Percentiles rank a stretch among this genome's conserved stretches.
Evolutionary conservation across 2,329 filamentous ascomycete genomes (phyloP).

Genomic region (Monosporascus sp.): DNA sequence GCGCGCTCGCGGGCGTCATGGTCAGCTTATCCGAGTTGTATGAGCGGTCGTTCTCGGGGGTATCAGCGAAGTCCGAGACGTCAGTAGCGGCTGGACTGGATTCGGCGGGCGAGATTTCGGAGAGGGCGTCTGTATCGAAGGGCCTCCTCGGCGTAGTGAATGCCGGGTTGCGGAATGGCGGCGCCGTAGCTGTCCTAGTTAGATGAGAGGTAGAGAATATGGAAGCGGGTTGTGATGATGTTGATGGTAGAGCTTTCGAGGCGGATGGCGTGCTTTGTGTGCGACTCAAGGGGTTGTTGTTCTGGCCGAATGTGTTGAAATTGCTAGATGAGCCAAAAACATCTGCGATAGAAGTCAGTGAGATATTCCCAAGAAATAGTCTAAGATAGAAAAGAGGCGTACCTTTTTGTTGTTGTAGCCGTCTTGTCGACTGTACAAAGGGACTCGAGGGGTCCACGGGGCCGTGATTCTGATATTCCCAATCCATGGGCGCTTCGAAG

Average conservation of each 20-base stretch:
- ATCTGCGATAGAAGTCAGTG: conserved; percentile 21
- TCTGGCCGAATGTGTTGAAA: conserved; percentile 30
- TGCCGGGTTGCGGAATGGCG: conserved; percentile 57
- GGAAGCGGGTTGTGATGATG: conserved; percentile 29
- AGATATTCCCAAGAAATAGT: not conserved
- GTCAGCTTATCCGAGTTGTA: conserved; percentile 38
- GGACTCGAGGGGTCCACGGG: conserved; percentile 58
- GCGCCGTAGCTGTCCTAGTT: conserved; percentile 36
- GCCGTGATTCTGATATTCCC: conserved; percentile 55
- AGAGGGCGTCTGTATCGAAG: conserved; percentile 47
- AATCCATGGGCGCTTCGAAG: conserved; percentile 60
- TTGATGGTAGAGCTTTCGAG: not conserved
- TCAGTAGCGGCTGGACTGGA: conserved; percentile 57
- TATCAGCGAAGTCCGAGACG: conserved; percentile 48
- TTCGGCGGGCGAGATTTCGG: conserved; percentile 53
- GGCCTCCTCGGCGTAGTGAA: conserved; percentile 60
- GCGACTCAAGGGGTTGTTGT: conserved; percentile 19
- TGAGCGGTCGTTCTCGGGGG: conserved; percentile 45
- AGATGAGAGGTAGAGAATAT: conserved; percentile 40
- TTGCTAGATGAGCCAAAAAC: conserved; percentile 35
- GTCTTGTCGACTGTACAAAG: conserved; percentile 48
- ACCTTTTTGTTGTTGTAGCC: not conserved
- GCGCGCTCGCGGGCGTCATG: conserved; percentile 43
- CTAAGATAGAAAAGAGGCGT: not conserved
- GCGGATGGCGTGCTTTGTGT: conserved; percentile 29